Evolutionary conservation across 139 green algal species (phyloP).

Genomic region (Coccomyxa sp.): DNA sequence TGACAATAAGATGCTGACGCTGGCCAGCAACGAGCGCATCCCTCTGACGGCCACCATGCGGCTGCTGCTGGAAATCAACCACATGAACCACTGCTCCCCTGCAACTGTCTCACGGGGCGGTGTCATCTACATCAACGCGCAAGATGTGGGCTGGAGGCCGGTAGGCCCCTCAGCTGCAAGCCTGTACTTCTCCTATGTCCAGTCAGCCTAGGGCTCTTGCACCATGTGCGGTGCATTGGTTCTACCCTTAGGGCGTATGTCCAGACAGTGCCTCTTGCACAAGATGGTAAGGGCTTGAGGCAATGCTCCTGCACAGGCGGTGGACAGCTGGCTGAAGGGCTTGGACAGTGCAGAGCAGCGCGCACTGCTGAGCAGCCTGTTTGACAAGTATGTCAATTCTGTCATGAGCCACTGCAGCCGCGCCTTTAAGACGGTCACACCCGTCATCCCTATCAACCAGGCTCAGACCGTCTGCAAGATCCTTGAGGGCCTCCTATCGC

Average conservation of each 20-base stretch:
- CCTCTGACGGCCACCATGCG: conserved; percentile 90
- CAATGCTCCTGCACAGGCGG: too few species aligned
- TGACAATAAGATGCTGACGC: conserved; percentile 93
- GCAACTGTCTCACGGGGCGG: conserved; percentile 90
- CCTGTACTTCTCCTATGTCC: too few species aligned
- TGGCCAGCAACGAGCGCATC: conserved; percentile 95
- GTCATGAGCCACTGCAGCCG: conserved; percentile 78
- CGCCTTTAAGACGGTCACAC: conserved; percentile 82
- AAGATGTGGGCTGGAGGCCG: conserved; percentile 88
- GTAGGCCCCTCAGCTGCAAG: too few species aligned
- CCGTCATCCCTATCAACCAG: conserved; percentile 72
- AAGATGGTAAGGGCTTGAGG: too few species aligned
- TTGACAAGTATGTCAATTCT: conserved; percentile 81
- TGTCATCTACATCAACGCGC: conserved; percentile 93
- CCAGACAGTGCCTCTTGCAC: too few species aligned
- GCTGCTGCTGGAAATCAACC: conserved; percentile 92
- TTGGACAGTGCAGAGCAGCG: conserved; percentile 71
- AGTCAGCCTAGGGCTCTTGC: too few species aligned
- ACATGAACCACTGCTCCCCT: conserved; percentile 91
- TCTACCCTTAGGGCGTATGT: too few species aligned
- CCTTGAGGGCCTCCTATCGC: conserved; percentile 84
- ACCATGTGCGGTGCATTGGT: too few species aligned
- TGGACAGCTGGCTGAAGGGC: conserved; percentile 78
- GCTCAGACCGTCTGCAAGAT: conserved; percentile 91
- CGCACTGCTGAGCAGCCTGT: conserved; percentile 76